phyloP scores from a whole-genome alignment of 345 rosid species.

The Eucalyptus cladocalyx region DNA sequence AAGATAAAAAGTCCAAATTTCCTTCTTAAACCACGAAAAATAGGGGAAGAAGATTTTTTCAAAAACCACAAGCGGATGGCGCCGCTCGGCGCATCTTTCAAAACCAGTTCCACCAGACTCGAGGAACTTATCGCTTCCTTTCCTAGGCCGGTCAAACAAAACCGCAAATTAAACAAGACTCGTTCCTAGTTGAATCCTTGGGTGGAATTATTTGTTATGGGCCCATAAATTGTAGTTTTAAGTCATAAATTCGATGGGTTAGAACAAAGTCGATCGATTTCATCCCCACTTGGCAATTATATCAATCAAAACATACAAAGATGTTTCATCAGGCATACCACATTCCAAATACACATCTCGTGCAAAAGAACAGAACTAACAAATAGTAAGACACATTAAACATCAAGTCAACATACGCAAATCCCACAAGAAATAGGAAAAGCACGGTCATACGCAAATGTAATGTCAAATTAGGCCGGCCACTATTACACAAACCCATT shows the following conservation, averaged over 20 bases:
- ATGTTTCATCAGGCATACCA: neutral
- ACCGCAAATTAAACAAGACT: neutral
- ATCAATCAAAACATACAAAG: neutral
- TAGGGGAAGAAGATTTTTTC: neutral
- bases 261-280: neutral
- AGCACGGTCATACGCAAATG: neutral
- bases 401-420: neutral
- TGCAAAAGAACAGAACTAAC: neutral
- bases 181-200: neutral
- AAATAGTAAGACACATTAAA: neutral
- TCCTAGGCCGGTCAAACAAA: neutral
- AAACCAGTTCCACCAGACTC: neutral
- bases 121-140: neutral
- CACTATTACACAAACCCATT: neutral
- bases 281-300: neutral
- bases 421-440: neutral
- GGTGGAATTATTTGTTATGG: neutral
- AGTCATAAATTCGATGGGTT: neutral
- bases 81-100: rapidly evolving
- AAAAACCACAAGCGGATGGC: neutral
- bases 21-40: neutral
- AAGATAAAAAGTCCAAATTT: neutral
- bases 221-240: rapidly evolving
- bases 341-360: neutral
- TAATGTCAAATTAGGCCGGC: neutral